Evolutionary conservation across 148 eudicot species (phyloP).

Genomic region (Silene conica): DNA sequence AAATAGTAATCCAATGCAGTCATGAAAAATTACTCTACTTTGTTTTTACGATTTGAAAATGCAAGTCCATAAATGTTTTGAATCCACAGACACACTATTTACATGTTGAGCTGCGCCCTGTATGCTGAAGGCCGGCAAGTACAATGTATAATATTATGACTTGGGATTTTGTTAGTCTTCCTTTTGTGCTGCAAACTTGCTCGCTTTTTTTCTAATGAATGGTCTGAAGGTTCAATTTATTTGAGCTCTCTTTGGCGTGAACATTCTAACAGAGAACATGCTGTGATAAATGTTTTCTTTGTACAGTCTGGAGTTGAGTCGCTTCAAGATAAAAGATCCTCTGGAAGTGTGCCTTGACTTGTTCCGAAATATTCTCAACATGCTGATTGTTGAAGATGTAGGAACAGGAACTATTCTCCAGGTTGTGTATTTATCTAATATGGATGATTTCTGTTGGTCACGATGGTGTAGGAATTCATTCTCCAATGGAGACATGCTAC

Average conservation of each 20-base stretch:
- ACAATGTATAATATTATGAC: too few relatives aligned
- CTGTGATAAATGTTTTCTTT: slow-evolving; percentile 1
- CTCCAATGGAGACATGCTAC: too few relatives aligned
- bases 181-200: too few relatives aligned
- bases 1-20: not conserved
- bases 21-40: not conserved
- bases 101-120: too few relatives aligned
- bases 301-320: slow-evolving; percentile 50
- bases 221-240: not conserved
- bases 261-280: not conserved
- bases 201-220: too few relatives aligned
- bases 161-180: too few relatives aligned
- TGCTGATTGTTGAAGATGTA: not conserved
- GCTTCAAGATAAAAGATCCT: slow-evolving; percentile 51
- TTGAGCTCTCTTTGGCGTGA: slow-evolving; percentile 1
- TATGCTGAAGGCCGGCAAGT: too few relatives aligned
- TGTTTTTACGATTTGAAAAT: not conserved
- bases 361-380: slow-evolving; percentile 16
- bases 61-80: too few relatives aligned
- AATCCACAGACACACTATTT: too few relatives aligned
- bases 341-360: slow-evolving; percentile 32
- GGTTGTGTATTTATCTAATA: slow-evolving; percentile 6
- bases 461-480: too few relatives aligned
- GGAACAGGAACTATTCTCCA: not conserved
- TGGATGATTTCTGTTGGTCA: too few relatives aligned